A percentile compares a stretch with the other conserved stretches of the same genome.
Evolutionary conservation across 129 eudicot species (phyloP).

Genomic region (Tagetes erecta): DNA sequence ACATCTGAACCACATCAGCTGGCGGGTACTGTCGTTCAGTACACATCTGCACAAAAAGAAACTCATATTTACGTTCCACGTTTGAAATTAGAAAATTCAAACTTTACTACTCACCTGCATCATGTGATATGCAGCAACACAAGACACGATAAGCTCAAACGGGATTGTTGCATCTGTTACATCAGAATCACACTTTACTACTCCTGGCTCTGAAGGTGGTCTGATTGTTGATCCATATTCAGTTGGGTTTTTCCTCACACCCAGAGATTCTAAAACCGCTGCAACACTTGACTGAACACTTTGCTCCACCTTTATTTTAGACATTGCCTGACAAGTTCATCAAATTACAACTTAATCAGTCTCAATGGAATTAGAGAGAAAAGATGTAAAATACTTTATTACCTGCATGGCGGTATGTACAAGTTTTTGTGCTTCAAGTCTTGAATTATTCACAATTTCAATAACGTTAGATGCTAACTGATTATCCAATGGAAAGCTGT

Average conservation of each 20-base stretch:
- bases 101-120: constrained; percentile 44
- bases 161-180: constrained; percentile 38
- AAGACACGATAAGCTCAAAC: constrained; percentile 52
- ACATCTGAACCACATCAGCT: constrained; percentile 59
- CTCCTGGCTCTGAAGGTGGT: constrained; percentile 26
- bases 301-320: constrained; percentile 52
- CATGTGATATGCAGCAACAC: constrained; percentile 58
- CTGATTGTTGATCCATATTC: constrained; percentile 32
- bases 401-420: constrained; percentile 64
- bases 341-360: constrained; percentile 5
- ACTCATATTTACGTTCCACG: background rate
- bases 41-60: constrained; percentile 50
- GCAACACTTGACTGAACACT: constrained; percentile 44
- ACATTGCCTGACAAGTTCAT: constrained; percentile 43
- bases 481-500: constrained; percentile 25
- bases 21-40: constrained; percentile 62
- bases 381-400: background rate
- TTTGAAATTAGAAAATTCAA: constrained; percentile 9
- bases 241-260: constrained; percentile 21
- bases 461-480: constrained; percentile 46
- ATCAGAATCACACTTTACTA: constrained; percentile 2
- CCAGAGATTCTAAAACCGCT: constrained; percentile 42
- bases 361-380: background rate
- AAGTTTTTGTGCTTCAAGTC: constrained; percentile 48
- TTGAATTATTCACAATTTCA: constrained; percentile 52